A percentile compares a stretch with the other conserved stretches of the same genome.
Evolutionary conservation across 805 yeast genomes (phyloP).

Genomic region (Kockiozyma suomiensis): DNA sequence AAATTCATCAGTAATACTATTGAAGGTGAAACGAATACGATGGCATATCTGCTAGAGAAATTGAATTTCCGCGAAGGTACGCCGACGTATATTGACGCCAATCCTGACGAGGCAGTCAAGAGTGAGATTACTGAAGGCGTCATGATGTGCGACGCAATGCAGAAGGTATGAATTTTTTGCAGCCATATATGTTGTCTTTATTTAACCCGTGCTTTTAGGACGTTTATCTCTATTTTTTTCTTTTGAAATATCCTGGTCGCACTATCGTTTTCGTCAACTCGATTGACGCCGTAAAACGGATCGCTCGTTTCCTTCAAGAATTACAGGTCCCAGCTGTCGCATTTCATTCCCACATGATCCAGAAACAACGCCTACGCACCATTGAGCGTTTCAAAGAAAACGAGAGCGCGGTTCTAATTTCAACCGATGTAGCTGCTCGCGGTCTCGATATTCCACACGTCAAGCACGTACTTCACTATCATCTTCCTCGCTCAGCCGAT

Average conservation of each 20-base stretch:
- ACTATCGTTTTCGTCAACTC: constrained; percentile 91
- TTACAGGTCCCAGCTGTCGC: constrained; percentile 68
- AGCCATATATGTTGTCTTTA: not conserved
- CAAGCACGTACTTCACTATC: constrained; percentile 94
- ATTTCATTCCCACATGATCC: constrained; percentile 92
- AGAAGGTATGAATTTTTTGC: constrained; percentile 51
- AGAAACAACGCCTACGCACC: constrained; percentile 84
- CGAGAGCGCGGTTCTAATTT: constrained; percentile 64
- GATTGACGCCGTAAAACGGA: constrained; percentile 89
- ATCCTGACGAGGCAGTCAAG: constrained; percentile 81
- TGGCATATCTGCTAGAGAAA: constrained; percentile 66
- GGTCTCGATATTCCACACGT: constrained; percentile 91
- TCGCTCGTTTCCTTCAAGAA: constrained; percentile 72
- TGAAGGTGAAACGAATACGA: constrained; percentile 54
- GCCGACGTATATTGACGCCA: constrained; percentile 79
- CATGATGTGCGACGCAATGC: constrained; percentile 87
- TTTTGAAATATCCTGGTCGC: constrained; percentile 82
- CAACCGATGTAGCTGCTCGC: constrained; percentile 98
- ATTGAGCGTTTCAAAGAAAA: constrained; percentile 70
- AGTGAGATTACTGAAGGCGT: constrained; percentile 77
- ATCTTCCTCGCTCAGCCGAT: constrained; percentile 92
- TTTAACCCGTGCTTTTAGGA: constrained; percentile 48
- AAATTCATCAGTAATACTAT: constrained; percentile 14
- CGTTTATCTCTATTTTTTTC: constrained; percentile 82
- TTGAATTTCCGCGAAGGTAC: constrained; percentile 66